Conservation (phyloP, 306 rosid species). For the Trifolium fragiferum region DNA sequence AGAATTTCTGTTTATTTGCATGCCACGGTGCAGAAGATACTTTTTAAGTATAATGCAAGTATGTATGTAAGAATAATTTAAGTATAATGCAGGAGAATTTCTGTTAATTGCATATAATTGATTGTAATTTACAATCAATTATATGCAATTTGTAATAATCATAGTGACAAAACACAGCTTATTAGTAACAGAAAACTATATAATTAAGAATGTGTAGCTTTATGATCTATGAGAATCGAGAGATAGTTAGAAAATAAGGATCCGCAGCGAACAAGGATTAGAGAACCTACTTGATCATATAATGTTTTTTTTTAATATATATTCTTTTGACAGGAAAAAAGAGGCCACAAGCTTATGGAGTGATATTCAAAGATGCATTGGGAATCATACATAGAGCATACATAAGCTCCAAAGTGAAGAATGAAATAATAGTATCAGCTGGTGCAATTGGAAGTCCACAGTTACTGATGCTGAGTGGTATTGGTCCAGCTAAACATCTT, state of each 20-base stretch:
- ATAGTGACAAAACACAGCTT: no score
- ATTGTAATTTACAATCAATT: no score
- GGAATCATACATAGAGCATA: constrained; percentile 59
- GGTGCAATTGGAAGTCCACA: constrained; percentile 87
- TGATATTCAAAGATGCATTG: constrained; percentile 59
- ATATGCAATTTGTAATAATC: no score
- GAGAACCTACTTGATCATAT: not conserved
- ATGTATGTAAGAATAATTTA: constrained; percentile 20
- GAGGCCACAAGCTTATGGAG: constrained; percentile 72
- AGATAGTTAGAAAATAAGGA: no score
- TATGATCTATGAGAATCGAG: no score
- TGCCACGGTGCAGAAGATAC: constrained; percentile 66
- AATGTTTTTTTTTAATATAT: not conserved
- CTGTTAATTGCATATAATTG: no score
- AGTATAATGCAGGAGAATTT: not conserved
- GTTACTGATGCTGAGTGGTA: constrained; percentile 68
- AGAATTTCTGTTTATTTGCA: constrained; percentile 66
- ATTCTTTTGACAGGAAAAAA: constrained; percentile 39
- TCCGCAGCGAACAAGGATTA: no score
- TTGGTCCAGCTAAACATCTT: constrained; percentile 76
- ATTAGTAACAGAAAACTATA: no score
- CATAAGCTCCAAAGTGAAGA: constrained; percentile 39
- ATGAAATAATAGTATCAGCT: constrained; percentile 68
- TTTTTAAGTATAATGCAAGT: constrained; percentile 54
- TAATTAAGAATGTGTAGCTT: no score